Percentiles rank a stretch among this genome's conserved stretches.
These are phyloP conservation scores for barrel medic (Medicago truncatula) DNA, from an alignment of 306 rosid species.

Conservation along the genomic window MtrunA17r5.0-ANR NC_053042.1:53903501-53904000, in stretches of 20 bases:
- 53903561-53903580: slow-evolving; percentile 39
- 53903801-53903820: slow-evolving; percentile 43
- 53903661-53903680: slow-evolving; percentile 62
- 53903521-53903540: slow-evolving; percentile 44
- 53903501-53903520: slow-evolving; percentile 52
- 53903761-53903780: slow-evolving; percentile 49
- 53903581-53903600: slow-evolving; percentile 53
- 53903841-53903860: slow-evolving; percentile 48
- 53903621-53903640: slow-evolving; percentile 51
- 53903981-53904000: slow-evolving; percentile 51
- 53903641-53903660: slow-evolving; percentile 65
- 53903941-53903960: slow-evolving; percentile 54
- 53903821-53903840: slow-evolving; percentile 44
- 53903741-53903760: slow-evolving; percentile 42
- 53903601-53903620: slow-evolving; percentile 52
- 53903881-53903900: slow-evolving; percentile 49
- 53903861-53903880: slow-evolving; percentile 55
- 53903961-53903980: slow-evolving; percentile 54
- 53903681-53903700: slow-evolving; percentile 64
- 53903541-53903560: slow-evolving; percentile 48
- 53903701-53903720: slow-evolving; percentile 68
- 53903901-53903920: slow-evolving; percentile 44
- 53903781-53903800: slow-evolving; percentile 47
- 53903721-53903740: slow-evolving; percentile 54
- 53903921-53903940: slow-evolving; percentile 5